Evolutionary conservation across 202 grass and related monocot species (phyloP), one percentile per base, ranked within the genome.

Genomic region (Zoysia matrella): DNA sequence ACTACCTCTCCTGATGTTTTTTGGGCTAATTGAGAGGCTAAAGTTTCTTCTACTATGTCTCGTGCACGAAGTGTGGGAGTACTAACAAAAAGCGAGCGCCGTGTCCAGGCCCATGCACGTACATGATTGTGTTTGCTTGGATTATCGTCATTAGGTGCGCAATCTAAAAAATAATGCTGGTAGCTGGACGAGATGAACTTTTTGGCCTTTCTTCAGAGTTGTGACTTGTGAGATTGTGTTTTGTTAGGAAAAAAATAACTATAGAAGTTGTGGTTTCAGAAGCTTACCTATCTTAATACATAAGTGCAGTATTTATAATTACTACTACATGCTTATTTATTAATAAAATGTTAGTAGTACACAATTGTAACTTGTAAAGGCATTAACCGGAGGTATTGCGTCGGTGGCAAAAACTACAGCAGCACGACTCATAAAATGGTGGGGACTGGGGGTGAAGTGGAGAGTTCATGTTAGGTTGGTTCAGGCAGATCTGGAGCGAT

Each of bases 101-200:
- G 4, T 41, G 71, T 47, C 41, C 13, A 74, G 75, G 63, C 63
- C 47, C 81, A 69, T 84, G 76, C 71, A 61, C 14, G 43, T 70
- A 80, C 78, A 79, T 85, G 71, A 85, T 76, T 57, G 57, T 60
- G 77, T 66, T 81, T 65, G 70, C 76, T 65, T 3, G 22, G 70
- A 6, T 11, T 49, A 62, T n/a, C 36, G 18, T 30, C 47, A 46
- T 10, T 42, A 56, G 6, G 30, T 40, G n/a, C 41, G 47, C 74
- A 60, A 52, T 15, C 61, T 53, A 53, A 6, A 40, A 53, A 30
- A 30, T 30, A 61, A 6, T 61, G 36, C n/a, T 52, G 42, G 68
- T 11, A 76, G 4, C 13, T 42, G 18, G 14, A 39, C 7, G 13
- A 62, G 81, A 84, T 76, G 52, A 14, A 14, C 56, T 84, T 85